Base-by-base conservation (phyloP, 2,329 filamentous ascomycete species). In the Fusarium cyanostomum region DNA sequence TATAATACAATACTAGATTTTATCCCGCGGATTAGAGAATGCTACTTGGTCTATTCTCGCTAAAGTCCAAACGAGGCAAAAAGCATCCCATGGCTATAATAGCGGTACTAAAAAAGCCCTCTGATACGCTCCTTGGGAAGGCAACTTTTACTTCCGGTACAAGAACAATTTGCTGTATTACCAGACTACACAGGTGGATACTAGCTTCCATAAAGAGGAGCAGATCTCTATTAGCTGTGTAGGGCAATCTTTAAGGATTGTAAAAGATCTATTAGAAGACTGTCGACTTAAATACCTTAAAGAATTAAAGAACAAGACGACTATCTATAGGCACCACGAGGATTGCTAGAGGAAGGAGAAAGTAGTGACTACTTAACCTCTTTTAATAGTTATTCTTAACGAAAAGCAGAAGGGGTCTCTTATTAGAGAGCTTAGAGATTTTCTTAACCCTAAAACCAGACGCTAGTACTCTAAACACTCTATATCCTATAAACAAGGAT, bases 401-500 rank as follows among this genome's bases (percentile, higher is more conserved):
- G 11, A 44, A 15, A 12, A 44, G 15, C 8, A 44, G 30, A 44
- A 31, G 15, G 27, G 16, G 21, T n/a, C 26, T 24, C n/a, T 44
- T 4, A 44, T 44, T 6, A 44, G 15, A 8, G 41, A 44, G 1
- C 10, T 44, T 44, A 2, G 15, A 33, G 28, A 33, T 18, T 44
- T 44, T 12, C 26, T 44, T 8, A 13, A 44, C 27, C 28, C n/a
- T 44, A 3, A 44, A 44, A 33, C 26, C 7, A 44, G 26, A 33
- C 52, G 16, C 41, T 79, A 70, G 63, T 77, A 78, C 41, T 66
- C 71, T 3, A 66, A 74, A 28, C 60, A 64, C 33, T 61, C 64
- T 3, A 71, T 74, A 24, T 72, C 67, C 13, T 73, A 74, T 48
- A 64, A 62, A n/a, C 71, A 72, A 21, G 76, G 77, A 1, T 79